phyloP scores from a whole-genome alignment of 306 rosid species.

The Prunus armeniaca region DNA sequence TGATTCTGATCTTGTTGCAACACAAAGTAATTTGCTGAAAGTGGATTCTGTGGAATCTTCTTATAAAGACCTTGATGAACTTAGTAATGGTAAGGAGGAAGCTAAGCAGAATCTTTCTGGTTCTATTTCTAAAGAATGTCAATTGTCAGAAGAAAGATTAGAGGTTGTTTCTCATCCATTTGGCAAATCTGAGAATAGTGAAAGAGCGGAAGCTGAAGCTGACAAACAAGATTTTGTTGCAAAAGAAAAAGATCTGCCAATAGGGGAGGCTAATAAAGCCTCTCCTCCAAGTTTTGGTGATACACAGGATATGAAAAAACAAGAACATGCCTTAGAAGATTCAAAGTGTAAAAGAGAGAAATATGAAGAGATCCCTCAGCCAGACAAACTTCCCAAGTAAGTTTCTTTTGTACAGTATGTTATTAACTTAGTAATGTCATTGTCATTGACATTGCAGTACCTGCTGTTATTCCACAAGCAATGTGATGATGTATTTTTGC shows the following conservation, averaged over 20 bases:
- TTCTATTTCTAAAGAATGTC: slow-evolving; percentile 24
- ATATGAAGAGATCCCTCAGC: slow-evolving; percentile 24
- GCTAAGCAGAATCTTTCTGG: slow-evolving; percentile 25
- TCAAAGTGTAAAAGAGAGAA: slow-evolving; percentile 27
- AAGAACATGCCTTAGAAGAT: slow-evolving; percentile 24
- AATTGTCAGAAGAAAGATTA: slow-evolving; percentile 26
- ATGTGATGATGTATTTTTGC: background rate
- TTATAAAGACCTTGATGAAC: slow-evolving; percentile 19
- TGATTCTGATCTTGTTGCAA: slow-evolving; percentile 26
- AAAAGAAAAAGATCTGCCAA: background rate
- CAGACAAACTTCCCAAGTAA: slow-evolving; percentile 42
- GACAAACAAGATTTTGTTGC: slow-evolving; percentile 22
- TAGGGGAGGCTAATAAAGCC: slow-evolving; percentile 18
- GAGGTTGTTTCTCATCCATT: slow-evolving; percentile 25
- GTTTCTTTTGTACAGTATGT: slow-evolving; percentile 19
- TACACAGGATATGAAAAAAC: slow-evolving; percentile 22
- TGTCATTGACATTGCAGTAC: background rate
- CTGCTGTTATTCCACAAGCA: background rate
- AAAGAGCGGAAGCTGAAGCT: slow-evolving; percentile 26
- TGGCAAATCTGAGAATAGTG: slow-evolving; percentile 27
- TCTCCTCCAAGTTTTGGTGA: slow-evolving; percentile 26
- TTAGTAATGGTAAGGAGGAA: slow-evolving; percentile 24
- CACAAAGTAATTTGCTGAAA: slow-evolving; percentile 3
- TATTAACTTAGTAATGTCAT: background rate
- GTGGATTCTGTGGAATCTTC: slow-evolving; percentile 14